Evolutionary conservation across 202 grass and related monocot genomes (phyloP).

Genomic region (Schoenoplectus tabernaemontani): DNA sequence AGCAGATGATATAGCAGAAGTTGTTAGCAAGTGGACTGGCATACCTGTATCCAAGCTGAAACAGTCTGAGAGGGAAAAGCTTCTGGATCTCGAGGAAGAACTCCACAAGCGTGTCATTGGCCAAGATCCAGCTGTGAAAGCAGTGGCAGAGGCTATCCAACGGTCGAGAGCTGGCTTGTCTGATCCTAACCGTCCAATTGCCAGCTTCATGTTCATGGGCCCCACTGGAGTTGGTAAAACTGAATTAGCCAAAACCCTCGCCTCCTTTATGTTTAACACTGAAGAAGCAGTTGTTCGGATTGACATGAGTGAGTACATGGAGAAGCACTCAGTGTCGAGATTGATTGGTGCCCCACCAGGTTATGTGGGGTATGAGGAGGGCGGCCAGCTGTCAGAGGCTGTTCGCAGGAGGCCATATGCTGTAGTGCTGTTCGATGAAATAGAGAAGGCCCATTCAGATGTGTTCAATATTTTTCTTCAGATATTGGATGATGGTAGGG

Average conservation of each 20-base stretch:
- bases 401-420: slow-evolving; percentile 80
- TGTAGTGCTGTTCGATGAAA: slow-evolving; percentile 91
- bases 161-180: slow-evolving; percentile 96
- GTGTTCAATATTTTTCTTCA: slow-evolving; percentile 98
- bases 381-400: slow-evolving; percentile 81
- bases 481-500: slow-evolving; percentile 86
- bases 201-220: slow-evolving; percentile 99
- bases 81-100: slow-evolving; percentile 84
- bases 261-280: slow-evolving; percentile 94
- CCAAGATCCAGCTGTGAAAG: slow-evolving; percentile 93
- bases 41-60: slow-evolving; percentile 95
- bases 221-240: slow-evolving; percentile 99
- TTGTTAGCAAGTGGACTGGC: slow-evolving; percentile 92
- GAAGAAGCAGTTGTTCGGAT: slow-evolving; percentile 97
- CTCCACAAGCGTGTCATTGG: slow-evolving; percentile 89
- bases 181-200: slow-evolving; percentile 89
- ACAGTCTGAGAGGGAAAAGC: slow-evolving; percentile 84
- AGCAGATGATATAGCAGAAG: slow-evolving; percentile 91
- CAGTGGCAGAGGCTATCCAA: slow-evolving; percentile 91
- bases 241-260: slow-evolving; percentile 89
- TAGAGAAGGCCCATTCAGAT: slow-evolving; percentile 95
- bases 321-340: slow-evolving; percentile 94
- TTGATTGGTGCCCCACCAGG: slow-evolving; percentile 90
- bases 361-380: slow-evolving; percentile 96
- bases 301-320: slow-evolving; percentile 99